Evolutionary conservation across 2,329 filamentous ascomycete genomes (phyloP).

Genomic region (Alternaria sp.): DNA sequence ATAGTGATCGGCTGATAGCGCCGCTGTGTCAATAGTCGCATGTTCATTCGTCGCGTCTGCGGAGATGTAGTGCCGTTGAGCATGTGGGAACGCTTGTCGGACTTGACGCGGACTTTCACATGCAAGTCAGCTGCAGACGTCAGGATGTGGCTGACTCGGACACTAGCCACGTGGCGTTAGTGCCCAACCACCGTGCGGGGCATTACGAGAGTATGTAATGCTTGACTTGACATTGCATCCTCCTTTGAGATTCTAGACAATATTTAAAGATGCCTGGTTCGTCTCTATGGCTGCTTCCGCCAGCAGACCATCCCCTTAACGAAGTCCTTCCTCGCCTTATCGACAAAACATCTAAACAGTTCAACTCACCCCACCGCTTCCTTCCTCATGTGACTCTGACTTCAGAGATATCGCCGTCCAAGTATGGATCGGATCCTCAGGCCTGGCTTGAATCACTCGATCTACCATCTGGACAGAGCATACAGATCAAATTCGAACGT

Average conservation of each 20-base stretch:
- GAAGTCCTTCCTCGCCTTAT: constrained; percentile 47
- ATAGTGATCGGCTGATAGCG: constrained; percentile 22
- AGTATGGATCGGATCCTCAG: constrained; percentile 44
- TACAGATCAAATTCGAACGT: constrained; percentile 39
- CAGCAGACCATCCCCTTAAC: constrained; percentile 42
- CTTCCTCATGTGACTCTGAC: constrained; percentile 55
- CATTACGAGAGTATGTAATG: neutral
- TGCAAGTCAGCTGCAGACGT: constrained; percentile 20
- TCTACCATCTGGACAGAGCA: constrained; percentile 25
- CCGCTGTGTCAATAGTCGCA: constrained; percentile 31
- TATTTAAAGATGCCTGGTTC: constrained; percentile 49
- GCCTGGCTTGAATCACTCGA: constrained; percentile 48
- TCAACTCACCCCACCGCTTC: constrained; percentile 50
- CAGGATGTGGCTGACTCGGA: constrained; percentile 7
- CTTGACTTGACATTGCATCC: constrained; percentile 4
- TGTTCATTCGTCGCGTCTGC: constrained; percentile 35
- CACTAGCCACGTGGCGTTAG: constrained; percentile 21
- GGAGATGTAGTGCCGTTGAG: constrained; percentile 30
- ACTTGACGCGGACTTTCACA: constrained; percentile 27
- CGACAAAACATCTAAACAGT: constrained; percentile 41
- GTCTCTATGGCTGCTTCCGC: constrained; percentile 56
- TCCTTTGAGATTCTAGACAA: neutral
- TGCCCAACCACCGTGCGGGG: constrained; percentile 3
- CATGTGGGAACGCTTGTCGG: constrained; percentile 17
- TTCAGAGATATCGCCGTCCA: constrained; percentile 41